Base-by-base conservation (phyloP, 495 filamentous ascomycete genomes). In the Penicillium pancosmium region DNA sequence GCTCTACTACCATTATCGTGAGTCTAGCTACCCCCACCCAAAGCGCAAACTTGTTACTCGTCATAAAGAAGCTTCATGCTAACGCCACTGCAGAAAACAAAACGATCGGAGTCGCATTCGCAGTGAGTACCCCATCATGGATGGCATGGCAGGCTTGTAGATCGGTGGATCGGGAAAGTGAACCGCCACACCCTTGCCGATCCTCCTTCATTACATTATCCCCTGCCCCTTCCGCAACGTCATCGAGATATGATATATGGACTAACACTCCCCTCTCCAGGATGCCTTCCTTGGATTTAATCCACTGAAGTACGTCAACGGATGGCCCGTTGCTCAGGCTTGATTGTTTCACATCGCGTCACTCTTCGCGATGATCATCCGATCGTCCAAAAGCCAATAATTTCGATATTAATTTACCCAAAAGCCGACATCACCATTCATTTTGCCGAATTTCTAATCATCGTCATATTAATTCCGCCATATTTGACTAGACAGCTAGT, bases 1-100 rank as follows among this genome's bases (percentile, higher is more conserved):
- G 15, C 67, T 81, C 8, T 82, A 78, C 56, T 81, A 80, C 54
- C 79, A 81, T 54, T 80, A 80, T 47, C 64, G 76, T 80, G 55
- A 61, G 76, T 70, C 9, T 15, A 18, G 4, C 21, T 13, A 10
- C 34, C 34, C 7, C 11, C 34, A 1, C 4, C 11, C 19, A 13
- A 19, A 23, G 4, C 6, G 5, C 5, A 52, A 52, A 1, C 19
- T 44, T 18, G 27, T 31, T 23, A 55, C 55, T 19, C 11, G n/a
- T 48, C 19, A 49, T 18, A 41, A 31, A 33, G n/a, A 4, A 33
- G n/a, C 21, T 40, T 23, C 49, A 54, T 56, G 55, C 53, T 69
- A 51, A 69, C 48, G 2, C n/a, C 15, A 35, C 43, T 15, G n/a
- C 50, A 79, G 77, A 78, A 50, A 80, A 79, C 69, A 72, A 60